These are phyloP conservation scores for Pythium aquatile DNA, from an alignment of 352 stramenopile genomes.

Conservation along the genomic window DNA sequence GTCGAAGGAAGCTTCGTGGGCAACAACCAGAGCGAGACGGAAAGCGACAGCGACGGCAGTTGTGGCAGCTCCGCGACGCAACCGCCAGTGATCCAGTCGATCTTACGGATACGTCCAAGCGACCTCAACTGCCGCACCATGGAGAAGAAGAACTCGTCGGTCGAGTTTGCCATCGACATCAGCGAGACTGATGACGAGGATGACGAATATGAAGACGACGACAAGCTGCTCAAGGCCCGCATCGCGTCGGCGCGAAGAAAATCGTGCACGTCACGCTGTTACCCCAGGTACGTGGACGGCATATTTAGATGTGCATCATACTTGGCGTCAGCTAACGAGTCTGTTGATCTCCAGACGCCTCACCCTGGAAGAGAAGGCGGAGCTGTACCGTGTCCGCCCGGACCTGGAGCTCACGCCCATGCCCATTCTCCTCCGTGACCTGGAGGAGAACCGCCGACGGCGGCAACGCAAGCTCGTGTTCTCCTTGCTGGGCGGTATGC, in stretches of 20 bases:
- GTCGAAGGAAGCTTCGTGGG: constrained; percentile 38
- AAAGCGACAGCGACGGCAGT: constrained; percentile 75
- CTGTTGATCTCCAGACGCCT: constrained; percentile 33
- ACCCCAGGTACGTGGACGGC: constrained; percentile 40
- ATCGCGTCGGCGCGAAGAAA: constrained; percentile 20
- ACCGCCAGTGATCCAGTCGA: constrained; percentile 51
- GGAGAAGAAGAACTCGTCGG: constrained; percentile 62
- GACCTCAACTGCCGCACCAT: constrained; percentile 38
- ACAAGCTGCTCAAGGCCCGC: constrained; percentile 7
- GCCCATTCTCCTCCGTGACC: constrained; percentile 53
- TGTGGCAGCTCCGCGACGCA: constrained; percentile 31
- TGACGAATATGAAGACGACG: constrained; percentile 30
- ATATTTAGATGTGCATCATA: neutral
- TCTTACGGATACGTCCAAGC: constrained; percentile 53
- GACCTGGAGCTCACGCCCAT: constrained; percentile 69
- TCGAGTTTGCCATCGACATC: constrained; percentile 67
- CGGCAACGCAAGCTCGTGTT: constrained; percentile 74
- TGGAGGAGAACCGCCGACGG: constrained; percentile 58
- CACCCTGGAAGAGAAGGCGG: constrained; percentile 75
- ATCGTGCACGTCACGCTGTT: constrained; percentile 45
- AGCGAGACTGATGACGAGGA: constrained; percentile 40
- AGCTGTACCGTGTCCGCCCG: constrained; percentile 63
- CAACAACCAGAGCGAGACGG: constrained; percentile 69
- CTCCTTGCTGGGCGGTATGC: constrained; percentile 53
- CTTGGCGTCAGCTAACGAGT: neutral